phyloP scores from a whole-genome alignment of 2,329 filamentous ascomycete genomes.

The Colletotrichum kahawae region DNA sequence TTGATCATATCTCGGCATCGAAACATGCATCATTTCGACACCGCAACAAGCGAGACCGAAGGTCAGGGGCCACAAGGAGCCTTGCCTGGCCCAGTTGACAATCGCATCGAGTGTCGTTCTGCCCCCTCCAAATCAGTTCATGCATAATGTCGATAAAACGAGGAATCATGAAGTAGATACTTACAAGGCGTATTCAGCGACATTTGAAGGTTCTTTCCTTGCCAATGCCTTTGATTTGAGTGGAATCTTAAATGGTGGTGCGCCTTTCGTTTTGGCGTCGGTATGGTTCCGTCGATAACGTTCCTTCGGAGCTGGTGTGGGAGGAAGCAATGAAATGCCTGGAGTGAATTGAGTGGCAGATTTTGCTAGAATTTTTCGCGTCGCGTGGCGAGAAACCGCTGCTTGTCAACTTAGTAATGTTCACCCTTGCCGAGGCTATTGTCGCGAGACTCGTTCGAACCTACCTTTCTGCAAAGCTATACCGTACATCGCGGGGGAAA shows the following conservation, averaged over 20 bases:
- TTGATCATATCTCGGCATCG: conserved; percentile 67
- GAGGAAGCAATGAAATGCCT: background rate
- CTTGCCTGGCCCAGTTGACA: conserved; percentile 62
- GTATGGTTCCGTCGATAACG: background rate
- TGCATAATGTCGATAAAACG: background rate
- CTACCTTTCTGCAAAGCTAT: background rate
- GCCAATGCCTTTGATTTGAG: background rate
- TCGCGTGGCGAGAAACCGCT: background rate
- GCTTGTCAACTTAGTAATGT: background rate
- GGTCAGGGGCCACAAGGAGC: conserved; percentile 65
- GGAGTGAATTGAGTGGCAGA: background rate
- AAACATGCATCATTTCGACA: conserved; percentile 69
- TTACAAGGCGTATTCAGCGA: conserved; percentile 25
- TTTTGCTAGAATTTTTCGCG: background rate
- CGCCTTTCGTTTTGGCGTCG: background rate
- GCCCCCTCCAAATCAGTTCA: background rate
- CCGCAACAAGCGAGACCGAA: conserved; percentile 69
- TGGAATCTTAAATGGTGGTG: background rate
- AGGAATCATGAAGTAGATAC: background rate
- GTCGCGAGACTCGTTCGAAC: background rate
- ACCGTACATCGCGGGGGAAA: background rate
- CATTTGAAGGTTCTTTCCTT: background rate
- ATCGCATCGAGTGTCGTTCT: conserved; percentile 60
- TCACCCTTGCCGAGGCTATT: background rate
- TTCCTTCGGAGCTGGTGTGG: background rate